Evolutionary conservation across 2,329 filamentous ascomycete genomes (phyloP), one percentile per base, ranked within the genome.

Genomic region (Phialemoniopsis sp.): DNA sequence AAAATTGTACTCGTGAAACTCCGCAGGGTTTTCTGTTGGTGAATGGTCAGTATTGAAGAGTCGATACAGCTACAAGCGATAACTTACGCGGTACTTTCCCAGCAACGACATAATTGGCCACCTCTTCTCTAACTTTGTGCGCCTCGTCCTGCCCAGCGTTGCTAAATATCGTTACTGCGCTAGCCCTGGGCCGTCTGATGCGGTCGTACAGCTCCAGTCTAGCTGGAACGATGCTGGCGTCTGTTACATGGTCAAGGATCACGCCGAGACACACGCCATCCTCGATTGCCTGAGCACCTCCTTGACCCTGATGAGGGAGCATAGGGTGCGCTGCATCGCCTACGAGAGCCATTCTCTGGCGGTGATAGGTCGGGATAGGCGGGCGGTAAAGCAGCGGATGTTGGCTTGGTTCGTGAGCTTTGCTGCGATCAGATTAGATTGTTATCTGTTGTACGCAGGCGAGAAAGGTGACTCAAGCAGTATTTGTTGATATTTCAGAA

Each of bases 91-190:
- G 21, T 26, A 26, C 10, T 26, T 6, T 10, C 21, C 10, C 21
- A 26, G 6, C 21, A 10, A 6, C 21, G 6, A 26, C 6, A 10
- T 26, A 26, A 6, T 26, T 26, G 10, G 6, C 6, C 10, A 26
- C 21, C 21, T 26, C 21, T 26, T 26, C 21, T 6, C 21, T 6
- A 6, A 26, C 21, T 10, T 26, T 26, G 21, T 26, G 21, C 6
- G 21, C 21, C 10, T 60, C 52, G 15, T 61, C 58, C 33, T 55
- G 50, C 1, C 57, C 59, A 2, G 54, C 57, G 29, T 60, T 62
- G 33, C 55, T 59, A 39, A 62, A 54, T 15, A 63, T 46, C 46
- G 60, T 57, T 13, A 61, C 51, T 4, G 51, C 48, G 33, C 54
- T 55, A 2, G 55, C 58, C n/a, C 59, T 45, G 38, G 48, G 47